Conservation (phyloP, 139 green algal species). For the Volvox reticuliferus region DNA sequence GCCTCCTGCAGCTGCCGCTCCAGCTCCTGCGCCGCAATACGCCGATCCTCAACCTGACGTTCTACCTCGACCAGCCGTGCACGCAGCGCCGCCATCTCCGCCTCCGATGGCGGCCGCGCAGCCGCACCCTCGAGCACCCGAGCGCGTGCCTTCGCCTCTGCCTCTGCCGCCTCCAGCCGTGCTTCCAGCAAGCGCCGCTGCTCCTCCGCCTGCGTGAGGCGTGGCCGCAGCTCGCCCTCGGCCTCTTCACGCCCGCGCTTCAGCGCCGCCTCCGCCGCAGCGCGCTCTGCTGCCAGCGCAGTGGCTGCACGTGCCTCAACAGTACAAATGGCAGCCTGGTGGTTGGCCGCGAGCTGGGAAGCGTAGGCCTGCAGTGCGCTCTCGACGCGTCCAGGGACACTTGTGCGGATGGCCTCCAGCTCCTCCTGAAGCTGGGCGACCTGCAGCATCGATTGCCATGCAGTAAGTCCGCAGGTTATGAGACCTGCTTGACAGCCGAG, state of each 20-base stretch:
- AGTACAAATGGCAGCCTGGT: background rate
- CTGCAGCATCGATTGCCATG: background rate
- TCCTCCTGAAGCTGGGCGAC: constrained; percentile 24
- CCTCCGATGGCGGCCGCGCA: background rate
- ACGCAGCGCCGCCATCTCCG: background rate
- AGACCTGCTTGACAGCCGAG: no score
- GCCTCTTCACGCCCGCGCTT: background rate
- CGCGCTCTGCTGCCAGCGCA: constrained; percentile 2
- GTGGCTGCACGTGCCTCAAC: constrained; percentile 12
- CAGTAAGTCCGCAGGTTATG: no score
- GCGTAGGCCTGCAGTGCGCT: constrained; percentile 9
- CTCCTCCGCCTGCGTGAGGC: constrained; percentile 10
- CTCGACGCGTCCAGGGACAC: constrained; percentile 18
- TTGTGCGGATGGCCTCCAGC: constrained; percentile 27
- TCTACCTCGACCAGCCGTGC: background rate
- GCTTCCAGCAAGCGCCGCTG: background rate
- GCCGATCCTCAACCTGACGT: background rate
- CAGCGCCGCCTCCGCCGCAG: background rate
- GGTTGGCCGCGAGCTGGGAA: background rate
- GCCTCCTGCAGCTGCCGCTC: background rate
- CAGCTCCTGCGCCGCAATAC: background rate
- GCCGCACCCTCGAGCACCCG: background rate
- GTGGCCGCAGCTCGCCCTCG: background rate
- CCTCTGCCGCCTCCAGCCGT: background rate
- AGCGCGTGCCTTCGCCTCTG: background rate